phyloP scores from a whole-genome alignment of 192 early-diverging fungal genomes.

The Polychytrium aggregatum region DNA sequence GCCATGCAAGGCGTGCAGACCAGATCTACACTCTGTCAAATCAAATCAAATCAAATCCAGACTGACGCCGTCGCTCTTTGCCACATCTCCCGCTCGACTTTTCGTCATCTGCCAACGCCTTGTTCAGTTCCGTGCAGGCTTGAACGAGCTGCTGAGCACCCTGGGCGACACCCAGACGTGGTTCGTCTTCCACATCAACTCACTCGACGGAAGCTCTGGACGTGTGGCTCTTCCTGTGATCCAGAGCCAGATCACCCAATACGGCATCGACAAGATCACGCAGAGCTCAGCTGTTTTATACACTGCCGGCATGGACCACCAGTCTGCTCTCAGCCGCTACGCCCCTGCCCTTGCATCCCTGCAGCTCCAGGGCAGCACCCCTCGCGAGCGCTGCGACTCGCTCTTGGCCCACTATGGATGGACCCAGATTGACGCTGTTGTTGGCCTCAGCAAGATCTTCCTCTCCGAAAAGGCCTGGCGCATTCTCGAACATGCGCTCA shows the following conservation, averaged over 20 bases:
- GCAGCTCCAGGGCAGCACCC: too few relatives aligned
- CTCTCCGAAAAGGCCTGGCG: constrained; percentile 72
- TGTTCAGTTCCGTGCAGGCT: constrained; percentile 29
- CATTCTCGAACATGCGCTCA: constrained; percentile 68
- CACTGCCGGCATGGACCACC: constrained; percentile 58
- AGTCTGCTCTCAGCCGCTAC: constrained; percentile 9
- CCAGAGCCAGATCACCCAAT: constrained; percentile 56
- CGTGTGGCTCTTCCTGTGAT: constrained; percentile 60
- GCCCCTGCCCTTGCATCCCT: too few relatives aligned
- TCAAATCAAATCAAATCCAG: too few relatives aligned
- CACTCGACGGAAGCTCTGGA: constrained; percentile 15
- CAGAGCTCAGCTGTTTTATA: constrained; percentile 56
- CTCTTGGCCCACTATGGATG: constrained; percentile 13
- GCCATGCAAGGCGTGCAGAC: too few relatives aligned
- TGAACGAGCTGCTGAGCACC: constrained; percentile 66
- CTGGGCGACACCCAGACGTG: constrained; percentile 67
- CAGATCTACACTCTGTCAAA: too few relatives aligned
- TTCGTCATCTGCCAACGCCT: constrained; percentile 28
- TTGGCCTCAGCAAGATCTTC: constrained; percentile 45
- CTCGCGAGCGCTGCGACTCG: constrained; percentile 18
- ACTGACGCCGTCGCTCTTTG: neutral
- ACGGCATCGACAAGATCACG: constrained; percentile 58
- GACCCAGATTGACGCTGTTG: constrained; percentile 12
- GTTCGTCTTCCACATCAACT: constrained; percentile 68
- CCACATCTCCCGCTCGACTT: neutral